Percentiles rank a stretch among this genome's conserved stretches.
Evolutionary conservation across 257 asterid species (phyloP).

Genomic region (Capsicum rhomboideum): DNA sequence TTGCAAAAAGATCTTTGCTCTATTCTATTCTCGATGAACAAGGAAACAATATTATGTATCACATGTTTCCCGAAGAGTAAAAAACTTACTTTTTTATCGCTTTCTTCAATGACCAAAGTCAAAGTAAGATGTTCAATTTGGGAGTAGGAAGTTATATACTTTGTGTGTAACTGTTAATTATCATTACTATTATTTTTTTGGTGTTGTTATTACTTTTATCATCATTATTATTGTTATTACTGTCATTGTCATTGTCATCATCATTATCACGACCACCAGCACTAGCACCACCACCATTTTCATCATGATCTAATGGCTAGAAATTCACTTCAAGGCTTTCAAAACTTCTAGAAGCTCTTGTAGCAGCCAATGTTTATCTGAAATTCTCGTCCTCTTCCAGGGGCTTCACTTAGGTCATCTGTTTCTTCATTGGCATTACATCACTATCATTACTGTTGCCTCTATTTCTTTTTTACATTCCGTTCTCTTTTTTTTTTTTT

Average conservation of each 20-base stretch:
- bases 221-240: background rate
- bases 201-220: background rate
- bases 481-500: background rate
- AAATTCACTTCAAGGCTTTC: background rate
- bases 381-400: background rate
- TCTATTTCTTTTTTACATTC: background rate
- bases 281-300: background rate
- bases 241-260: background rate
- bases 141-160: background rate
- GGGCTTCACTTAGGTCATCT: background rate
- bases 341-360: background rate
- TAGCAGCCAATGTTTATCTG: background rate
- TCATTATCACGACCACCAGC: background rate
- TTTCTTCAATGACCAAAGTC: background rate
- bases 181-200: background rate
- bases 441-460: background rate
- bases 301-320: background rate
- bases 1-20: background rate
- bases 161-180: background rate
- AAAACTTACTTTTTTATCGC: background rate
- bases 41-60: background rate
- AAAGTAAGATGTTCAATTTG: background rate
- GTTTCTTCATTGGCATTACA: background rate
- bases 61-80: background rate
- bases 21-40: background rate